Conservation (phyloP, 148 eudicot genomes). For the Suaeda aralocaspica region DNA sequence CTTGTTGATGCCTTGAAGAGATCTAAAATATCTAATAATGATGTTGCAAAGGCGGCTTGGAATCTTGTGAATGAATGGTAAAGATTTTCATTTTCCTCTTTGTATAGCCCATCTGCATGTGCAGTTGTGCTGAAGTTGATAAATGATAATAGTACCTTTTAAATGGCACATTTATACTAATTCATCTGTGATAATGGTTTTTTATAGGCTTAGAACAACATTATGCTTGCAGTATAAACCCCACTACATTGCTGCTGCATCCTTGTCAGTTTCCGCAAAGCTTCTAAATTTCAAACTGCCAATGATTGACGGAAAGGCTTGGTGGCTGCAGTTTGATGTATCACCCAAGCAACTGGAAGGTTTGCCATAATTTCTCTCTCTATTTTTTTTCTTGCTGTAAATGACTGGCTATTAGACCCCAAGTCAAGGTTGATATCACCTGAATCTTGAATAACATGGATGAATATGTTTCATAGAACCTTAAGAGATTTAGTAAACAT, state of each 20-base stretch:
- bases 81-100: not conserved
- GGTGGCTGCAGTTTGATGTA: conserved; percentile 86
- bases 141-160: not conserved
- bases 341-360: conserved; percentile 65
- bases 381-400: too few relatives aligned
- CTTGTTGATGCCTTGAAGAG: conserved; percentile 66
- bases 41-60: conserved; percentile 70
- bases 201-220: conserved; percentile 55
- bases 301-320: conserved; percentile 42
- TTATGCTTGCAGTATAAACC: conserved; percentile 84
- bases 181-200: conserved; percentile 12
- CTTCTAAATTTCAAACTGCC: conserved; percentile 52
- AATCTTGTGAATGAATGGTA: conserved; percentile 79
- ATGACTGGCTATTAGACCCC: too few relatives aligned
- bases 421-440: conserved; percentile 1
- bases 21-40: conserved; percentile 50
- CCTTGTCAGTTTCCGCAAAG: conserved; percentile 68
- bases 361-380: too few relatives aligned
- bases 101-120: not conserved
- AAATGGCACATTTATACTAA: not conserved
- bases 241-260: conserved; percentile 73
- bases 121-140: not conserved
- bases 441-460: not conserved
- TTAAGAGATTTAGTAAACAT: not conserved
- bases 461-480: not conserved